Base-by-base conservation (phyloP, 192 early-diverging fungal species). In the Coemansia sp. region DNA sequence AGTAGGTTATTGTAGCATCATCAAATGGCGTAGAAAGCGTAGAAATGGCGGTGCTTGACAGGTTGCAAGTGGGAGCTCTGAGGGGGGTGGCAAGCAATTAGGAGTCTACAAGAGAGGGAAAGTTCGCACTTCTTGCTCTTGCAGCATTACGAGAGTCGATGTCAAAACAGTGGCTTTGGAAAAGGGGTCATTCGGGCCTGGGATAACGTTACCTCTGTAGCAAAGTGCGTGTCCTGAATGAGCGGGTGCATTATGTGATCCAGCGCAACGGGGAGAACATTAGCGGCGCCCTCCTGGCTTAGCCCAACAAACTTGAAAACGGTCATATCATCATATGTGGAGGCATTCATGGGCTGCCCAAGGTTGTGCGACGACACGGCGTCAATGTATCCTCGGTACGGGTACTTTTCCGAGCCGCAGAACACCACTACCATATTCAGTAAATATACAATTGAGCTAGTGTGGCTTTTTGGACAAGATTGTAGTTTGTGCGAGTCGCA, bases 171-270 rank as follows among this genome's bases (percentile, higher is more conserved):
- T 24, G 26, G 3, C 29, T 32, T 32, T 32, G 24, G 26, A 22
- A 50, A 29, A 24, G 15, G 26, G n/a, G n/a, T n/a, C 46, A 15
- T 26, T 50, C 22, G 6, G 9, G 46, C 15, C 27, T 27, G 18
- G 17, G 46, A 41, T 46, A 56, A 56, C 58, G 57, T 76, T 38
- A 95, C 92, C 65, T 91, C 88, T 32, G 89, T 91, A 50, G 86
- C 82, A 68, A 91, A 93, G 54, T 92, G 87, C 42, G 80, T 80
- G 59, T 88, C 85, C 36, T 82, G 63, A 42, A 95, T 78, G 12
- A 86, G 85, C 35, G 91, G 91, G 56, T 88, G 72, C 53, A 93
- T 74, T 38, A 95, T 77, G 63, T 95, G 93, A 63, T 93, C 93
- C 38, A 93, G 72, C 35, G 87, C 89, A 0, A 89, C 85, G 18